phyloP scores from a whole-genome alignment of 345 rosid genomes.

The Hibiscus tridactylites region DNA sequence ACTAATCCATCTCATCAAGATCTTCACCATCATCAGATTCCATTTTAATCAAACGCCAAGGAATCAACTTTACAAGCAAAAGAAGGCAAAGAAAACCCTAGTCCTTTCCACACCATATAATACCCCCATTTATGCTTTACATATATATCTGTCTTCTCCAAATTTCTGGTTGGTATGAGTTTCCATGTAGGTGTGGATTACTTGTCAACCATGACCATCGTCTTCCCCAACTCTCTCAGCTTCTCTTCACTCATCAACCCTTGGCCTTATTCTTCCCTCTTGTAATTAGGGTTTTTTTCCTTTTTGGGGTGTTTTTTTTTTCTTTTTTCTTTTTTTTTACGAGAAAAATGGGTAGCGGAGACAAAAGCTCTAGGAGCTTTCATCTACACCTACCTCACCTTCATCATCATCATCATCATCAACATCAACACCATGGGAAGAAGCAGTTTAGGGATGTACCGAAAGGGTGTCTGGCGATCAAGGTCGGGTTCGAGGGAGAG shows the following conservation, averaged over 20 bases:
- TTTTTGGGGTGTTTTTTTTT: neutral
- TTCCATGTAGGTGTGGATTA: slow-evolving; percentile 2
- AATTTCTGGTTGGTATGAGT: slow-evolving; percentile 17
- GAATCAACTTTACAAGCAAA: neutral
- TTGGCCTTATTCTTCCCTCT: slow-evolving; percentile 32
- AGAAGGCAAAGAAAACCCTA: neutral
- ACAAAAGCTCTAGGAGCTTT: slow-evolving; percentile 11
- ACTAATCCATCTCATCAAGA: neutral
- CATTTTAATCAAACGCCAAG: slow-evolving; percentile 15
- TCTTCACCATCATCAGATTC: neutral
- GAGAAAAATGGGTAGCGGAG: slow-evolving; percentile 32
- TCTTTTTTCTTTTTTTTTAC: neutral
- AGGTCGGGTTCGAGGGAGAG: slow-evolving; percentile 45
- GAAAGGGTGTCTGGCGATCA: slow-evolving; percentile 53
- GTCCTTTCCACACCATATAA: neutral
- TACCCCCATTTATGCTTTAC: neutral
- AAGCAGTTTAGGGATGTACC: slow-evolving; percentile 41
- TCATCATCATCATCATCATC: slow-evolving; percentile 8
- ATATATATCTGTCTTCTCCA: neutral
- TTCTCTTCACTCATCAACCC: slow-evolving; percentile 23
- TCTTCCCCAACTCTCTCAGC: slow-evolving; percentile 21
- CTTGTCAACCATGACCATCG: slow-evolving; percentile 31
- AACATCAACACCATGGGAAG: slow-evolving; percentile 1
- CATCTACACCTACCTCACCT: neutral
- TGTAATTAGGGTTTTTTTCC: neutral